Conservation (phyloP, 805 yeast species). For the Barnettozyma salicaria region DNA sequence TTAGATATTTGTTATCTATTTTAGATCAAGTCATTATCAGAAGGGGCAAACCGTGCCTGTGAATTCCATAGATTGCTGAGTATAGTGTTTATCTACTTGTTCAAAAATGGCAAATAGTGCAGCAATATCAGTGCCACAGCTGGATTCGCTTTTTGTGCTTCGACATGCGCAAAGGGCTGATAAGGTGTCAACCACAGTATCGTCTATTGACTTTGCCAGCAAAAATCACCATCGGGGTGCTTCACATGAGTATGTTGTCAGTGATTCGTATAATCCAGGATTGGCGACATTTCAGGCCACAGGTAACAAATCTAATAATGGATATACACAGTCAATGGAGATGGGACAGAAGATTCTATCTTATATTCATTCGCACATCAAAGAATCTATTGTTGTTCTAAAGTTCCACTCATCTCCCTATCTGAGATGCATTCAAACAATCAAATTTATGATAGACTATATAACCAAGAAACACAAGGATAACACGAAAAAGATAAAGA, state of each 20-base stretch:
- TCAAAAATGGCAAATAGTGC: too few species aligned
- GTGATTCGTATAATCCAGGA: slow-evolving; percentile 24
- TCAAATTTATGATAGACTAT: slow-evolving; percentile 22
- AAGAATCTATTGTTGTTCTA: slow-evolving; percentile 13
- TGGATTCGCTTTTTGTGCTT: slow-evolving; percentile 25
- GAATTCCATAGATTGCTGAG: too few species aligned
- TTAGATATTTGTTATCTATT: too few species aligned
- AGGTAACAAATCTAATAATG: slow-evolving; percentile 25
- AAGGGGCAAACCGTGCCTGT: too few species aligned
- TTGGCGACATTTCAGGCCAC: slow-evolving; percentile 25
- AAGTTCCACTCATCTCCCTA: slow-evolving; percentile 38
- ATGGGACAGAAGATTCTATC: slow-evolving; percentile 20
- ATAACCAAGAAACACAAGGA: slow-evolving; percentile 17
- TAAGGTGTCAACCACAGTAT: slow-evolving; percentile 24
- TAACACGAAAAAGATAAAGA: slow-evolving; percentile 7
- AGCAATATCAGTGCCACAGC: background rate
- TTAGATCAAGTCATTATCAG: too few species aligned
- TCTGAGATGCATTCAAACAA: slow-evolving; percentile 39
- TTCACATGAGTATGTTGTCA: slow-evolving; percentile 8
- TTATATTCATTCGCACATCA: slow-evolving; percentile 18
- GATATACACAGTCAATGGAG: slow-evolving; percentile 23
- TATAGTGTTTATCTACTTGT: too few species aligned
- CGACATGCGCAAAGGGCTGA: slow-evolving; percentile 27
- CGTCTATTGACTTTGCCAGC: slow-evolving; percentile 21
- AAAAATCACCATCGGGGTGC: slow-evolving; percentile 2